Percentiles rank a stretch among this genome's conserved stretches.
Conservation (phyloP, 1,284 basidiomycete species). For the Marasmius fiardii region DNA sequence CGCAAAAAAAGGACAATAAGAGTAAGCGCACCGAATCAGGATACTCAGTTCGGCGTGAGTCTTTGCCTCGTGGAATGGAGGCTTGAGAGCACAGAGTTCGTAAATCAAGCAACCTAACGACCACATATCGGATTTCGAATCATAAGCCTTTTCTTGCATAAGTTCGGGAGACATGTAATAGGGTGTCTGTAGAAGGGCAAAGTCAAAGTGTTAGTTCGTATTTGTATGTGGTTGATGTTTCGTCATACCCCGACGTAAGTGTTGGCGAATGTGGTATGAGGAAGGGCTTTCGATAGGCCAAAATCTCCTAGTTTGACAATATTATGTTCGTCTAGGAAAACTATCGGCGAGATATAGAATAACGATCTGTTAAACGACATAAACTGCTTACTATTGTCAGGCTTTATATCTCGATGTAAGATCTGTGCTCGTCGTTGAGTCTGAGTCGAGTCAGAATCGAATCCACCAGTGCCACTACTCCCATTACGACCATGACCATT, state of each 20-base stretch:
- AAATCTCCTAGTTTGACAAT: constrained; percentile 95
- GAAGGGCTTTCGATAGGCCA: constrained; percentile 90
- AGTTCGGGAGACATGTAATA: constrained; percentile 99
- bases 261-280: constrained; percentile 84
- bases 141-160: constrained; percentile 94
- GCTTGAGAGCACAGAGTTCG: constrained; percentile 90
- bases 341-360: constrained; percentile 33
- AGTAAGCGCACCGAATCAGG: constrained; percentile 60
- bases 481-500: constrained; percentile 47
- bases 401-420: constrained; percentile 93
- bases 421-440: constrained; percentile 69
- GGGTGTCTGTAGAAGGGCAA: constrained; percentile 66
- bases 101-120: constrained; percentile 95
- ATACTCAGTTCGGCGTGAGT: constrained; percentile 83
- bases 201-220: background rate
- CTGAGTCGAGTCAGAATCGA: constrained; percentile 41
- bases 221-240: background rate
- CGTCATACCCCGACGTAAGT: constrained; percentile 90
- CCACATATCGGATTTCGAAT: constrained; percentile 98
- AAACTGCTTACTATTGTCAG: constrained; percentile 79
- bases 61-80: constrained; percentile 88
- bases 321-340: constrained; percentile 79
- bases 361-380: background rate
- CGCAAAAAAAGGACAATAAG: background rate
- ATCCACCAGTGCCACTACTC: constrained; percentile 28